Base-by-base conservation (phyloP, 306 rosid species). In the Prunus armeniaca region DNA sequence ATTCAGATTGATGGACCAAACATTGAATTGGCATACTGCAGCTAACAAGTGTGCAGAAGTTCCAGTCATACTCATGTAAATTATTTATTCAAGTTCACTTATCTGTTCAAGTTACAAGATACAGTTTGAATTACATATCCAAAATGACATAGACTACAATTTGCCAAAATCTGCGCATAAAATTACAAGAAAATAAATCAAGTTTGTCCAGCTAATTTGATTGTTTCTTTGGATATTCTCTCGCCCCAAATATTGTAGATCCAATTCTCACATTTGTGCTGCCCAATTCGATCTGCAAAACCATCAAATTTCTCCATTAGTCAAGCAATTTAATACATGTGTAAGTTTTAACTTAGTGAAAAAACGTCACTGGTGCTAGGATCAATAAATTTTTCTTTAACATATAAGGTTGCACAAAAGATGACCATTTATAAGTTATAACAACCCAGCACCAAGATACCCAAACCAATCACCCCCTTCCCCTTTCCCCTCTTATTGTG, bases 201-300 rank as follows among this genome's bases (percentile, higher is more conserved):
- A 28, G 0, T 52, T 14, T 2, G 41, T 24, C 12, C 47, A 28
- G 68, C 80, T 81, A 73, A 64, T 78, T 12, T 62, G 78, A 80
- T 52, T 85, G 76, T 84, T 90, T 90, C 61, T 46, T 83, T 50
- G 89, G 87, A 78, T 95, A 95, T 75, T 95, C 97, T 85, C 99
- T 87, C 67, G 96, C 75, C 57, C 97, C 99, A 81, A 95, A 92
- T 86, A 92, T 90, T 55, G 92, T 90, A 7, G 98, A 90, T 73
- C 98, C 98, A 61, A 92, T 61, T 82, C 98, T 92, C 81, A 95
- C 97, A 67, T 73, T 95, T 24, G 98, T 92, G 74, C 98, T 95
- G 54, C 97, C 96, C 99, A 87, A 85, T 86, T 92, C 92, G 74
- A 90, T 86, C 99, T 92, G 97, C 86, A 85, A 79, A 86, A 69